Conservation (phyloP, 176 grass and related monocot species). For the Oryza brachyantha region DNA sequence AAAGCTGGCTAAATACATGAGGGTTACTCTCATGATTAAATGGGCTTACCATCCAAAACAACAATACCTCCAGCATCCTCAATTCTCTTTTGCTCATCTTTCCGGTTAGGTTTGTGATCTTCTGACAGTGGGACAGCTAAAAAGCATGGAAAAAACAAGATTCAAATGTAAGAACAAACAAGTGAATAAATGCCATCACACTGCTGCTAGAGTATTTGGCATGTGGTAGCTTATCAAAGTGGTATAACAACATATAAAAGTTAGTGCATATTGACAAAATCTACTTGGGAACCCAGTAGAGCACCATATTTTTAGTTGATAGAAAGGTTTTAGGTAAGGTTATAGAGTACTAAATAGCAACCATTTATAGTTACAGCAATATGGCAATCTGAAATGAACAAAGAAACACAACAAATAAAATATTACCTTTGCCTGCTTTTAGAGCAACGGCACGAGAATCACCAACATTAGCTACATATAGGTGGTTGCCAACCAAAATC, state of each 20-base stretch:
- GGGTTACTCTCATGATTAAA: background rate
- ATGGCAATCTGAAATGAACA: background rate
- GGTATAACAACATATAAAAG: slow-evolving; percentile 27
- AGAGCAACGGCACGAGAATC: slow-evolving; percentile 81
- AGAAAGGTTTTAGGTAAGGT: background rate
- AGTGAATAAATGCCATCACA: background rate
- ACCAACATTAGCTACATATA: slow-evolving; percentile 92
- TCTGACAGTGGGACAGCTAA: slow-evolving; percentile 75
- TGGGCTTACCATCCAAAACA: slow-evolving; percentile 61
- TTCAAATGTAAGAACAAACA: slow-evolving; percentile 9
- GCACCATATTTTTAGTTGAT: background rate
- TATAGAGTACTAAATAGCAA: background rate
- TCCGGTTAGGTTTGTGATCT: slow-evolving; percentile 90
- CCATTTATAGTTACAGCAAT: background rate
- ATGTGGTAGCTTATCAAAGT: background rate
- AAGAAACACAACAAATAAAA: background rate
- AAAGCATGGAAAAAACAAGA: slow-evolving; percentile 30
- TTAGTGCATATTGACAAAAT: background rate
- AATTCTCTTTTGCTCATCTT: slow-evolving; percentile 69
- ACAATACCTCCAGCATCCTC: slow-evolving; percentile 79
- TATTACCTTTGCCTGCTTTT: slow-evolving; percentile 69
- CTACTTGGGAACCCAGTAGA: background rate
- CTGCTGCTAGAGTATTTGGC: slow-evolving; percentile 1
- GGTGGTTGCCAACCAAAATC: slow-evolving; percentile 55
- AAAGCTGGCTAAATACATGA: background rate